Base-by-base conservation (phyloP, 2,329 filamentous ascomycete genomes). In the Phialocephala sp. region DNA sequence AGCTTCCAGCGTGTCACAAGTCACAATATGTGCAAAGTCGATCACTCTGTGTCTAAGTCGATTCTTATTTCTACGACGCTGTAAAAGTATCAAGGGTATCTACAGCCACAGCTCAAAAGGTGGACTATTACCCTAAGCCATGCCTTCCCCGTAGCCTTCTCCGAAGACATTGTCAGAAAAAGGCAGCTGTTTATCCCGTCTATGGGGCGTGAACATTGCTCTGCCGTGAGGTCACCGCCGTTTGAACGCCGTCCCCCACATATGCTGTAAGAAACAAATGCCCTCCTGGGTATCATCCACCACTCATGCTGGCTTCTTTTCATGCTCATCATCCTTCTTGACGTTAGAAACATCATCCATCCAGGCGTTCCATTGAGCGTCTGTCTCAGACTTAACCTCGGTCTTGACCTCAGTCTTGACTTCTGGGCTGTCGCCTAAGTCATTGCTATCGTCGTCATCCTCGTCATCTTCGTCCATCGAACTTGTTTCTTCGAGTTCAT, bases 401-500 rank as follows among this genome's bases (percentile, higher is more conserved):
- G n/a, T n/a, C n/a, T n/a, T 37, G 36, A 36, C 12, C 59, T 67
- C 60, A 32, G 62, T 43, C 47, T 64, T 60, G 37, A 64, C 61
- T 8, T 64, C 62, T 55, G 63, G 41, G 41, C 57, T 57, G 24
- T 63, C 60, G 73, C 60, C 78, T 74, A 22, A 76, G 76, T 32
- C 75, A 69, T 36, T 75, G 64, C 56, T 75, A 68, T 77, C 76
- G 6, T 76, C 75, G 4, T 75, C 75, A 4, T 72, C n/a, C n/a
- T n/a, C 75, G 5, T 75, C 76, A 14, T 73, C 75, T 32, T 76
- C 76, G 20, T 73, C 76, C 45, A 52, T 68, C 55, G 22, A 67
- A 63, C 50, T 68, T 50, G 61, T 67, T 20, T 70, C 69, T 68
- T 87, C 81, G 9, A 89, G 76, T 27, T 76, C 75, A 69, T 88